phyloP scores from a whole-genome alignment of 768 basidiomycete species.

The Termitomyces sp. region DNA sequence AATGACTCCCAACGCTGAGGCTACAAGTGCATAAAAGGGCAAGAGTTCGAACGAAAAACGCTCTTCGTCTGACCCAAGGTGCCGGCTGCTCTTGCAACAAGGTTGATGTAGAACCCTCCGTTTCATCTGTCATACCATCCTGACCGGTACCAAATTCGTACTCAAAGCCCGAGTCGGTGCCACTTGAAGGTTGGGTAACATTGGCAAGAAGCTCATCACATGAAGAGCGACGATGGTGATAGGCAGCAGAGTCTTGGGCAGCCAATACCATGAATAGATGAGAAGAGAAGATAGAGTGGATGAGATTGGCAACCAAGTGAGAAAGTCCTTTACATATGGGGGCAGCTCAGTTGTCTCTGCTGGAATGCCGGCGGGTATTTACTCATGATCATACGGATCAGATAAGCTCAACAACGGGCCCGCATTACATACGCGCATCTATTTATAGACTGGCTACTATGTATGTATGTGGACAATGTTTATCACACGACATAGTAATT shows the following conservation, averaged over 20 bases:
- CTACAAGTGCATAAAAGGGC: slow-evolving; percentile 70
- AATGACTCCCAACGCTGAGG: slow-evolving; percentile 73
- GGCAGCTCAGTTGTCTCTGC: not conserved
- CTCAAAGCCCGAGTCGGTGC: slow-evolving; percentile 14
- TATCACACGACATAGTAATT: slow-evolving; percentile 9
- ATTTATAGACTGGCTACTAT: not conserved
- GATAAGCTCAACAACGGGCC: not conserved
- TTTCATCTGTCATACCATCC: slow-evolving; percentile 17
- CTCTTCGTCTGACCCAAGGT: slow-evolving; percentile 17
- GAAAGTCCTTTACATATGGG: slow-evolving; percentile 4
- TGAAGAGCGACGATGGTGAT: slow-evolving; percentile 20
- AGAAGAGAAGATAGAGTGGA: not conserved
- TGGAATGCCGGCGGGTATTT: not conserved
- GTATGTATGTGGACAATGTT: not conserved
- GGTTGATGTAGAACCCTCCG: not conserved
- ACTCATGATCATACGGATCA: not conserved
- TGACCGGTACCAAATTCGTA: slow-evolving; percentile 15
- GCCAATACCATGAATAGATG: not conserved
- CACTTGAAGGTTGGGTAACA: slow-evolving; percentile 2
- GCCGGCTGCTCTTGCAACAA: not conserved
- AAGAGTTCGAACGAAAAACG: slow-evolving; percentile 47
- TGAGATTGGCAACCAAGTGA: not conserved
- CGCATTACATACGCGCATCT: not conserved
- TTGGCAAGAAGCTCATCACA: slow-evolving; percentile 22
- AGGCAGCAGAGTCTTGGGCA: not conserved